Evolutionary conservation across 129 eudicot species (phyloP).

Genomic region (Centella asiatica): DNA sequence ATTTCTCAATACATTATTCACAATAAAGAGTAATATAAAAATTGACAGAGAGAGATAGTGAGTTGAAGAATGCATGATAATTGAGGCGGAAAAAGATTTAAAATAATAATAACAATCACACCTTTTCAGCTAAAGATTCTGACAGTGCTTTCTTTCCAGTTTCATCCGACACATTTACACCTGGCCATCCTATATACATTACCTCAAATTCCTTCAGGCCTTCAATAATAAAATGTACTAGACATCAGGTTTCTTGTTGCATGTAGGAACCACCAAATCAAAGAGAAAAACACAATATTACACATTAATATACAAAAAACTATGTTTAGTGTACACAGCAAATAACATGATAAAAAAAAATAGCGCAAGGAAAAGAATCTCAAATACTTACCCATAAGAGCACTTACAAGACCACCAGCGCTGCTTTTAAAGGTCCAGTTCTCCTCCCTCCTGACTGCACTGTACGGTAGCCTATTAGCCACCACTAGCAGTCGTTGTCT

Average conservation of each 20-base stretch:
- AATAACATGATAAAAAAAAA: not conserved
- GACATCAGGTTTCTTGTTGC: not conserved
- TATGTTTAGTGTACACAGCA: not conserved
- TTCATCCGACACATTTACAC: conserved; percentile 93
- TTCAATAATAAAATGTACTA: conserved; percentile 20
- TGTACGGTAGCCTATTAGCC: conserved; percentile 86
- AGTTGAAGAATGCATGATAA: not conserved
- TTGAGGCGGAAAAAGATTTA: not conserved
- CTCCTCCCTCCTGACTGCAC: conserved; percentile 75
- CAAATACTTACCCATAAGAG: conserved; percentile 62
- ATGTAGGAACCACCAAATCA: not conserved
- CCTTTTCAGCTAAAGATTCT: conserved; percentile 82
- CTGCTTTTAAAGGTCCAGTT: conserved; percentile 82
- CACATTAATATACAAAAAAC: not conserved
- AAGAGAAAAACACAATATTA: conserved; percentile 1
- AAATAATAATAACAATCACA: conserved; percentile 13
- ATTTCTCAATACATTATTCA: not conserved
- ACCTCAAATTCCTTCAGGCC: conserved; percentile 97
- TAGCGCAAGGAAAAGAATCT: not conserved
- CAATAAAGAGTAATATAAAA: not conserved
- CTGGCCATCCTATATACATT: conserved; percentile 98
- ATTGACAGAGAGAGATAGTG: not conserved
- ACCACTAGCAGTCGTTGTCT: conserved; percentile 75
- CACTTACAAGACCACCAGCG: conserved; percentile 86
- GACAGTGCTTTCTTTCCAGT: conserved; percentile 77